phyloP scores from a whole-genome alignment of 73 alveolate genomes.

The Stentor roeselii region DNA sequence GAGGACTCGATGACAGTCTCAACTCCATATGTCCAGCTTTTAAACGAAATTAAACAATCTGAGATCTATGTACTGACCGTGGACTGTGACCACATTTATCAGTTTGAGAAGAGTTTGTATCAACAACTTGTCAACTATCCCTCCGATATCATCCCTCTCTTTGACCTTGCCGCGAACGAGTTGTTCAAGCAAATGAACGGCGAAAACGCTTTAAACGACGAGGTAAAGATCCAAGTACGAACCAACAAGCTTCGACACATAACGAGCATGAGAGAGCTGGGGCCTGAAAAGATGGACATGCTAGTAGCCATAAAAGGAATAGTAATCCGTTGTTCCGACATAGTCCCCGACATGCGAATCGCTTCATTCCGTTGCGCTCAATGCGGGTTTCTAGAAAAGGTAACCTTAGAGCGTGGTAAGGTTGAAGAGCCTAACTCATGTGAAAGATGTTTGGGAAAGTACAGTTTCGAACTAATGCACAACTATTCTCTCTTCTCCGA shows the following conservation, averaged over 20 bases:
- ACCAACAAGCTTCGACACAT: slow-evolving; percentile 64
- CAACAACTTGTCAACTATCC: slow-evolving; percentile 87
- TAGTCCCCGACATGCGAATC: slow-evolving; percentile 95
- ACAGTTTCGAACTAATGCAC: slow-evolving; percentile 93
- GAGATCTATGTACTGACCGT: slow-evolving; percentile 70
- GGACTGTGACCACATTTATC: slow-evolving; percentile 84
- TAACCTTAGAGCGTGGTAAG: slow-evolving; percentile 74
- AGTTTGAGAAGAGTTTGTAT: slow-evolving; percentile 72
- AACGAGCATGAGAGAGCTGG: slow-evolving; percentile 84
- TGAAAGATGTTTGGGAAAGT: slow-evolving; percentile 79
- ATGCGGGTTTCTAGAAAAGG: slow-evolving; percentile 69
- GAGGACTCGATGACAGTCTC: slow-evolving; percentile 31
- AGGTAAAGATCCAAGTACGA: slow-evolving; percentile 63
- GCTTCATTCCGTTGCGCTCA: slow-evolving; percentile 96
- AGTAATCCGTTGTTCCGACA: slow-evolving; percentile 94
- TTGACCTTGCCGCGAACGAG: slow-evolving; percentile 16
- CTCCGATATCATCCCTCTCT: slow-evolving; percentile 80
- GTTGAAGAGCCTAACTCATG: slow-evolving; percentile 96
- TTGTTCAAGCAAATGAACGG: neutral
- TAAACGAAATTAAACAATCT: slow-evolving; percentile 68
- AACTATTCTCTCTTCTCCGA: slow-evolving; percentile 93
- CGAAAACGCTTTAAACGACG: neutral
- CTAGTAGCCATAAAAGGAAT: slow-evolving; percentile 90
- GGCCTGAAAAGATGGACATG: slow-evolving; percentile 89
- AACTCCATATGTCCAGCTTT: slow-evolving; percentile 67